Conservation (phyloP, 129 eudicot genomes). For the Cynara cardunculus region DNA sequence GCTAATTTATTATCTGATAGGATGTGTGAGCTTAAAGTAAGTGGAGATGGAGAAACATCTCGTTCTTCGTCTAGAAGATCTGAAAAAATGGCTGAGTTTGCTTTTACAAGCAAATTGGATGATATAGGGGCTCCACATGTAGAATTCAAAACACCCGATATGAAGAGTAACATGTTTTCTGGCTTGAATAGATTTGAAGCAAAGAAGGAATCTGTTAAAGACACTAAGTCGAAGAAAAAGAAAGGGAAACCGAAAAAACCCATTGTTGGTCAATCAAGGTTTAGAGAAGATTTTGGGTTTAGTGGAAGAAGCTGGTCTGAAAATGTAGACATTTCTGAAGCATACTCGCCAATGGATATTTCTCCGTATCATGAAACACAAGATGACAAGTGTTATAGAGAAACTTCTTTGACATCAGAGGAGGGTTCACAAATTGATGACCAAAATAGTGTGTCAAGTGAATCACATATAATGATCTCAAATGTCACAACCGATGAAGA, state of each 20-base stretch:
- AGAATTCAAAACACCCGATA: constrained; percentile 57
- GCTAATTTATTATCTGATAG: constrained; percentile 14
- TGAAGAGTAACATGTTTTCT: constrained; percentile 38
- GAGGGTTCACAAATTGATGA: constrained; percentile 34
- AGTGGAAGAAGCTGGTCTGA: constrained; percentile 23
- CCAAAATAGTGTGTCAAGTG: constrained; percentile 31
- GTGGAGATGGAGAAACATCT: constrained; percentile 11
- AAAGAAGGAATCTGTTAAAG: constrained; percentile 48
- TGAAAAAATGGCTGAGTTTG: constrained; percentile 36
- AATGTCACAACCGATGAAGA: constrained; percentile 47
- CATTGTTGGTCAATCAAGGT: constrained; percentile 24
- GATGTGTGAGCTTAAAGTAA: constrained; percentile 15
- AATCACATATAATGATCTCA: constrained; percentile 23
- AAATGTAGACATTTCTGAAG: constrained; percentile 41
- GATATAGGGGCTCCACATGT: constrained; percentile 34
- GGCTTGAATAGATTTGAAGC: constrained; percentile 44
- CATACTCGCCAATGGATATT: constrained; percentile 78
- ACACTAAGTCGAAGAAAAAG: constrained; percentile 50
- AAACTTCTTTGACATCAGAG: constrained; percentile 65
- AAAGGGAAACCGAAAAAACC: constrained; percentile 50
- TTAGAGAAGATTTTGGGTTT: constrained; percentile 25
- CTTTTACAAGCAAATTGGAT: constrained; percentile 43
- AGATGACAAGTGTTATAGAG: constrained; percentile 41
- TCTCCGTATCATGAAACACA: constrained; percentile 60
- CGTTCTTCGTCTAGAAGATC: constrained; percentile 23